Evolutionary conservation across 2,329 filamentous ascomycete genomes (phyloP), one percentile per base, ranked within the genome.

Genomic region (Atkinsonella hypoxylon): DNA sequence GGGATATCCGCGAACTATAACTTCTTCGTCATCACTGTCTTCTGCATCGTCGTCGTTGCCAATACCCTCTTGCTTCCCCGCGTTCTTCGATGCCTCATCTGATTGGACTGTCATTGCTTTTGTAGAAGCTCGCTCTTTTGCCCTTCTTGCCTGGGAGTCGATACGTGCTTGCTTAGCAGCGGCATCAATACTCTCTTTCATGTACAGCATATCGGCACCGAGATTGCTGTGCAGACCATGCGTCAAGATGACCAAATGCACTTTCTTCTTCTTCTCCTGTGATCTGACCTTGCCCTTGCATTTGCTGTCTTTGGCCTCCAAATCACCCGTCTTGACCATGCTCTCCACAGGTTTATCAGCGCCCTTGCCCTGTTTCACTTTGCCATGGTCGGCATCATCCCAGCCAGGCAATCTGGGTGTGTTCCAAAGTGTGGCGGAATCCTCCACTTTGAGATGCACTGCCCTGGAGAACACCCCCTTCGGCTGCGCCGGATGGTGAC

Each of bases 191-290:
- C 89, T 95, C 68, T 98, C 93, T 63, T 98, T 98, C 65, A 98
- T 70, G 63, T 87, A 98, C 18, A 98, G 74, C 93, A 98, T 95
- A 64, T 98, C 93, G 20, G 89, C 87, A 5, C 93, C 89, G 12
- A 96, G 75, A 64, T 98, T 98, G 67, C 91, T 95, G 66, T 98
- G 93, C 55, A 98, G 68, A 0, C 93, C 93, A 69, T 98, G 93
- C 0, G 93, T 97, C 47, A 98, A 70, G 34, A 98, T 76, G 22
- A 98, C 93, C 41, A 98, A 72, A 64, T 98, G 93, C 2, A 98
- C 75, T 56, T 85, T 91, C 68, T 88, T 89, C 57, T 77, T 77
- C 63, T 82, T 85, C 55, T 69, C 75, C 42, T 56, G 56, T 48
- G 48, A 49, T 31, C 20, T 22, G 11, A 17, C 20, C 13, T 4